Conservation (phyloP, 345 rosid species). For the Eutrema japonicum region DNA sequence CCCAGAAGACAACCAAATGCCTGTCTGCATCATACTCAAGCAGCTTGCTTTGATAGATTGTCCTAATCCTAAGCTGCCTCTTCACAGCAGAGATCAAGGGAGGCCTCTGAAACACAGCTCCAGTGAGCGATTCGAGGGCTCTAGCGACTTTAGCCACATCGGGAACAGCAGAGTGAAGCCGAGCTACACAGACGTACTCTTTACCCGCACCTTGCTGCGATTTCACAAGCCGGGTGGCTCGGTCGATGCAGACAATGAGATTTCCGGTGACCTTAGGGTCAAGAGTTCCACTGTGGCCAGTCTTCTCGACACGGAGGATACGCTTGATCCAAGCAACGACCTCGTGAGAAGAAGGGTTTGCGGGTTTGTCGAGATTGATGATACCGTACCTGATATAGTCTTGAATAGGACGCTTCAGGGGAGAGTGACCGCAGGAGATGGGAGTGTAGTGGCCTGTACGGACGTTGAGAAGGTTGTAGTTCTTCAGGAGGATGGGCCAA, state of each 20-base stretch:
- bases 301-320: slow-evolving; percentile 85
- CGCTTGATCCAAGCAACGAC: slow-evolving; percentile 99
- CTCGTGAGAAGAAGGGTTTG: slow-evolving; percentile 96
- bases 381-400: slow-evolving; percentile 88
- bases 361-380: slow-evolving; percentile 88
- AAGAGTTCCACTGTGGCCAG: slow-evolving; percentile 94
- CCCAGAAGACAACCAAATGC: slow-evolving; percentile 96
- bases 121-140: slow-evolving; percentile 86
- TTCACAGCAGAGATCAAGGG: slow-evolving; percentile 94
- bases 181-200: slow-evolving; percentile 93
- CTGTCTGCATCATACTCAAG: slow-evolving; percentile 80
- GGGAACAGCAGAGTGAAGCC: slow-evolving; percentile 82
- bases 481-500: slow-evolving; percentile 93
- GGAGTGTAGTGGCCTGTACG: slow-evolving; percentile 99
- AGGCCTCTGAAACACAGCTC: slow-evolving; percentile 93
- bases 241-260: slow-evolving; percentile 85
- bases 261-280: slow-evolving; percentile 98
- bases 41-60: slow-evolving; percentile 84
- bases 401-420: slow-evolving; percentile 82
- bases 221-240: slow-evolving; percentile 94
- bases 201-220: slow-evolving; percentile 98
- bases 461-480: slow-evolving; percentile 89
- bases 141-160: slow-evolving; percentile 87
- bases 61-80: slow-evolving; percentile 93
- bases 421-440: slow-evolving; percentile 78